A percentile compares a stretch with the other conserved stretches of the same genome.
Evolutionary conservation across 129 eudicot species (phyloP).

Genomic region (Ambrosia artemisiifolia): DNA sequence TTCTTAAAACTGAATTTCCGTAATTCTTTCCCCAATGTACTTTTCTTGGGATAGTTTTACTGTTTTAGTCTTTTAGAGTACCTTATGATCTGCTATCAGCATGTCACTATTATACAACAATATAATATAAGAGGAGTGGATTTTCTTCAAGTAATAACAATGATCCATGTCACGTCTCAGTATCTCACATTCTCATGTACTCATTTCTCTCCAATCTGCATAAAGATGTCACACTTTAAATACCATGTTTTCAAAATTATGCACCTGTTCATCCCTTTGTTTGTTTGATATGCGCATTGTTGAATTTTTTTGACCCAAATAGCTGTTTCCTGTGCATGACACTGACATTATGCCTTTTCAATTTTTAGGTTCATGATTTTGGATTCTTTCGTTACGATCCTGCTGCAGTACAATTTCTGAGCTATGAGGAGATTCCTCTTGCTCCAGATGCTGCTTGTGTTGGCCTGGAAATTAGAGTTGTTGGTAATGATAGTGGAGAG

Average conservation of each 20-base stretch:
- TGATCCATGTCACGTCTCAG: background rate
- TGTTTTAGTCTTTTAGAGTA: too few species aligned
- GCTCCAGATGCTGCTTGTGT: slow-evolving; percentile 98
- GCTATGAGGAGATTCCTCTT: slow-evolving; percentile 95
- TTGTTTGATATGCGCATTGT: background rate
- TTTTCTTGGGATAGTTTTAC: too few species aligned
- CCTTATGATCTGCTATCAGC: background rate
- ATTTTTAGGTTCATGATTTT: slow-evolving; percentile 91
- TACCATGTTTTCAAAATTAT: background rate
- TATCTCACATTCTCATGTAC: too few species aligned
- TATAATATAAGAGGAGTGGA: background rate
- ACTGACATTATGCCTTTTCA: slow-evolving; percentile 10
- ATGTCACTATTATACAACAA: background rate
- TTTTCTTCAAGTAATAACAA: background rate
- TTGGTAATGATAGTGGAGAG: slow-evolving; percentile 99
- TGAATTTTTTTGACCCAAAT: background rate
- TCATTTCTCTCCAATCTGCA: too few species aligned
- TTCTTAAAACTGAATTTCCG: background rate
- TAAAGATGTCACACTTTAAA: too few species aligned
- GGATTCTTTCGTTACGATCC: slow-evolving; percentile 97
- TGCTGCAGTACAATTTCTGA: slow-evolving; percentile 71
- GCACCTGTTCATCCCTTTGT: background rate
- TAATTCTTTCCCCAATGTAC: background rate
- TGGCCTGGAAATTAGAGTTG: slow-evolving; percentile 94
- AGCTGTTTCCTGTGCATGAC: background rate